A percentile compares a stretch with the other conserved stretches of the same genome.
phyloP scores from a whole-genome alignment of 2,329 filamentous ascomycete species.

The Xylariaceae sp. region DNA sequence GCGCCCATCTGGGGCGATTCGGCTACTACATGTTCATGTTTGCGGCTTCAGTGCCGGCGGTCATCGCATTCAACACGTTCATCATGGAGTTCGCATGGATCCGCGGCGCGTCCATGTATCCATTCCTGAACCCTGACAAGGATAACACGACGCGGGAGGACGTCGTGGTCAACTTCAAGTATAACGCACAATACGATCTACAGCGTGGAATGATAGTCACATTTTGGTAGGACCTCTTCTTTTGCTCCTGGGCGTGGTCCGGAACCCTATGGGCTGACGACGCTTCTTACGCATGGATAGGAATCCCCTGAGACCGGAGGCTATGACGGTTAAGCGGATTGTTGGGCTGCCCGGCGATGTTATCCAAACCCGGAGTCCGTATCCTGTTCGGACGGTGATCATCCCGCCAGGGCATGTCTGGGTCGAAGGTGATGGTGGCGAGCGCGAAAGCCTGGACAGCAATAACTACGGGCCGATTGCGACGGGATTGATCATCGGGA shows the following conservation, averaged over 20 bases:
- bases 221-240: slow-evolving; percentile 50
- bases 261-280: slow-evolving; percentile 10
- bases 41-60: slow-evolving; percentile 58
- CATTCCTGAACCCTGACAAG: slow-evolving; percentile 66
- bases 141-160: slow-evolving; percentile 53
- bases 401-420: slow-evolving; percentile 85
- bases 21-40: slow-evolving; percentile 48
- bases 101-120: slow-evolving; percentile 68
- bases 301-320: slow-evolving; percentile 66
- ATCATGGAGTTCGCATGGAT: slow-evolving; percentile 57
- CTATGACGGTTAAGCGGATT: slow-evolving; percentile 74
- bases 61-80: slow-evolving; percentile 58
- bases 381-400: slow-evolving; percentile 51
- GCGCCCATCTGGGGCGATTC: slow-evolving; percentile 33
- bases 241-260: slow-evolving; percentile 5
- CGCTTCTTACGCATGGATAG: slow-evolving; percentile 38
- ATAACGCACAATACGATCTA: slow-evolving; percentile 54
- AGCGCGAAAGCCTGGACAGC: slow-evolving; percentile 70
- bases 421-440: slow-evolving; percentile 85
- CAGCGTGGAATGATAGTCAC: slow-evolving; percentile 71
- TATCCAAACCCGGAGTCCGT: slow-evolving; percentile 61
- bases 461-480: slow-evolving; percentile 87
- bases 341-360: slow-evolving; percentile 76
- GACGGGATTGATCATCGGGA: slow-evolving; percentile 68
- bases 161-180: slow-evolving; percentile 56